Percentiles rank a stretch among this genome's conserved stretches.
Conservation (phyloP, 2,329 filamentous ascomycete genomes). For the Colletotrichum noveboracense region DNA sequence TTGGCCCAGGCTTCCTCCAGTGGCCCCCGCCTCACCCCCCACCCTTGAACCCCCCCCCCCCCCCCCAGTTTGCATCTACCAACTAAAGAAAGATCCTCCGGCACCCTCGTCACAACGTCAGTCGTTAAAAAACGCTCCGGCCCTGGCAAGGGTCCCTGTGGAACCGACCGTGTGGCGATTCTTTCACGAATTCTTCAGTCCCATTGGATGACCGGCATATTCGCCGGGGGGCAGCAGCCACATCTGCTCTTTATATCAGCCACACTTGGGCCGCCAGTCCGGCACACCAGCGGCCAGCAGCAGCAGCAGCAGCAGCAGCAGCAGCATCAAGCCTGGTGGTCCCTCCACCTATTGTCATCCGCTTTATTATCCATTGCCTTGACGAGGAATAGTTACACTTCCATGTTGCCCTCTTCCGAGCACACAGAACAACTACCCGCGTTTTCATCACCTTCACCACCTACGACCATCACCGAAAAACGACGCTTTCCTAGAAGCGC, state of each 20-base stretch:
- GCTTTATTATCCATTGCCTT: background rate
- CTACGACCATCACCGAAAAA: background rate
- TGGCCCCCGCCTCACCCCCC: background rate
- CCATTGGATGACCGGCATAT: constrained; percentile 11
- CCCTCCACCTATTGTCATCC: background rate
- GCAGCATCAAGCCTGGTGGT: background rate
- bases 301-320: background rate
- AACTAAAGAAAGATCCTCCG: constrained; percentile 4
- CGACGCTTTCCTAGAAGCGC: background rate
- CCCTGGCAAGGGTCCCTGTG: constrained; percentile 8
- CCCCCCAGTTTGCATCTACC: background rate
- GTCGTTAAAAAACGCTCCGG: constrained; percentile 20
- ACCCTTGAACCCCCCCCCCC: too few relatives aligned
- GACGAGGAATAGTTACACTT: background rate
- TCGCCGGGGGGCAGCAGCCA: constrained; percentile 17
- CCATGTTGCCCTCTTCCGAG: constrained; percentile 19
- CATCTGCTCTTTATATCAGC: constrained; percentile 22
- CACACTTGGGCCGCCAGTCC: constrained; percentile 14
- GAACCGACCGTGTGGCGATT: constrained; percentile 16
- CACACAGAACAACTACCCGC: background rate
- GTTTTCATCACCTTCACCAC: background rate
- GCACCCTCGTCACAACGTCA: constrained; percentile 8
- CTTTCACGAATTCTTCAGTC: background rate
- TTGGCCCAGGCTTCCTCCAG: background rate
- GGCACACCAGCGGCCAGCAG: background rate